Evolutionary conservation across 768 basidiomycete species (phyloP), one percentile per base, ranked within the genome.

Genomic region (Mycena pura): DNA sequence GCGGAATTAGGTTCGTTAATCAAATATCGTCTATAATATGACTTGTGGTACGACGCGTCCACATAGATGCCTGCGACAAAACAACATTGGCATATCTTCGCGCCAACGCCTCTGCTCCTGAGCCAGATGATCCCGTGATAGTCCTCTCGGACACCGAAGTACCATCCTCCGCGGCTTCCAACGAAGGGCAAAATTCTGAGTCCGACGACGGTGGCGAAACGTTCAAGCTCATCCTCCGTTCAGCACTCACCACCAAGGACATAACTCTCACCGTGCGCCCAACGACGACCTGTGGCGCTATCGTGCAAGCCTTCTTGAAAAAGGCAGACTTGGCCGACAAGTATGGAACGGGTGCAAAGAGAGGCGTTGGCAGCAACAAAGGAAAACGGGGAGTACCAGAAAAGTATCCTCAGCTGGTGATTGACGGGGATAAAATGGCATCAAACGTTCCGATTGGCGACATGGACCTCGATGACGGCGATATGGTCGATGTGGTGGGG

Each of bases 401-500:
- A 45, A 79, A 80, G 51, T 76, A 80, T 21, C 88, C 87, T 8
- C 75, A 72, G 39, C 68, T 93, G 34, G 79, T 77, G 65, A 75
- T 93, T 22, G 92, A 94, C 67, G 92, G 92, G 7, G 90, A 92
- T 38, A 86, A 79, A 69, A 80, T 91, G 79, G 78, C 78, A n/a
- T 78, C 85, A 32, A 77, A 82, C 21, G 73, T 78, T 6, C 82
- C 82, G 60, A 92, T 94, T 57, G 82, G 87, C 11, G 84, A 85
- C 14, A 82, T 83, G 19, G 91, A 90, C 60, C 65, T 93, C 61
- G 92, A 93, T 64, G 91, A 94, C 63, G 92, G 91, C 0, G 92
- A 94, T 72, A 70, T 87, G 77, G 84, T 93, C 19, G 92, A 94
- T 57, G 84, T 93, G 34, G 81, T 86, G 60, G 91, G 86, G 15